Conservation (phyloP, 2,329 filamentous ascomycete species). For the Exophiala bonariae region DNA sequence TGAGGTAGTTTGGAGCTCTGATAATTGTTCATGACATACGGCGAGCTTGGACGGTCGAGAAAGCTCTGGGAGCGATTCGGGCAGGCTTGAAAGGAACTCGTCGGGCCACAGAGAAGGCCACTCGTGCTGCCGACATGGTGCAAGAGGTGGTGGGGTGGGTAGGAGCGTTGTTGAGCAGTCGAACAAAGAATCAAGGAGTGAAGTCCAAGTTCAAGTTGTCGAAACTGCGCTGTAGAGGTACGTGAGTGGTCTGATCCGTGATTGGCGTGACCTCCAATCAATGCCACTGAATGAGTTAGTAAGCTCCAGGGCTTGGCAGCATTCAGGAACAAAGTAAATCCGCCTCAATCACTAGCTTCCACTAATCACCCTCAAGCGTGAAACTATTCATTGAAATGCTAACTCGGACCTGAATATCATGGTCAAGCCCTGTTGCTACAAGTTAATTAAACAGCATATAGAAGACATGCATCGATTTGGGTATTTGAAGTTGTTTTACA, state of each 20-base stretch:
- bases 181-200: constrained; percentile 17
- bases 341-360: too few relatives aligned
- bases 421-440: too few relatives aligned
- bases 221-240: constrained; percentile 9
- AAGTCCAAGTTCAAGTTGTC: background rate
- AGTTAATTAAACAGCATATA: too few relatives aligned
- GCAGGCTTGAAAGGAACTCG: constrained; percentile 42
- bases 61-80: constrained; percentile 42
- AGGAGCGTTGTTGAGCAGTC: constrained; percentile 13
- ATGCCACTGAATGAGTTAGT: too few relatives aligned
- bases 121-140: constrained; percentile 49
- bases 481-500: too few relatives aligned
- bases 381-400: too few relatives aligned
- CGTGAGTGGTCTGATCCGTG: constrained; percentile 2
- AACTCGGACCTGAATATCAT: too few relatives aligned
- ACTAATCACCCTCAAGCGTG: too few relatives aligned
- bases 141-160: constrained; percentile 7
- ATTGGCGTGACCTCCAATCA: constrained; percentile 1
- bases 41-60: constrained; percentile 46
- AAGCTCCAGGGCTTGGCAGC: constrained; percentile 8
- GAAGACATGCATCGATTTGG: too few relatives aligned
- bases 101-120: constrained; percentile 46
- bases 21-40: constrained; percentile 39
- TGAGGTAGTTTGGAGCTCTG: constrained; percentile 15
- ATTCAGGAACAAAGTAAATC: background rate